These are phyloP conservation scores for Aureobasidium pullulans DNA, from an alignment of 2,329 filamentous ascomycete species.

Conservation along the genomic window DNA sequence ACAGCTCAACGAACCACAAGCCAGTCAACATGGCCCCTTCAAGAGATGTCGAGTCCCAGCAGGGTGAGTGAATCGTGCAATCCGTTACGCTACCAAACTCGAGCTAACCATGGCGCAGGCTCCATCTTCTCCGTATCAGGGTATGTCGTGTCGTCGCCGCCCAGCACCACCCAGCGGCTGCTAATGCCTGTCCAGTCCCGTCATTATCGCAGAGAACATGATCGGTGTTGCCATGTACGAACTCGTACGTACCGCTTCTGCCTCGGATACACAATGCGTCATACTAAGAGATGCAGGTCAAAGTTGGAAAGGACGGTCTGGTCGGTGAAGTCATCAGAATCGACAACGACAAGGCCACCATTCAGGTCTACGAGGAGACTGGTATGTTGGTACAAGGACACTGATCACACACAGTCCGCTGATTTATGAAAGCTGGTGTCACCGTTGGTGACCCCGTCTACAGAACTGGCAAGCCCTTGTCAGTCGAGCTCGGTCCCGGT, in stretches of 20 bases:
- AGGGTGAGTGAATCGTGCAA: background rate
- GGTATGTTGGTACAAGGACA: slow-evolving; percentile 46
- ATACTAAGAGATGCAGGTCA: slow-evolving; percentile 52
- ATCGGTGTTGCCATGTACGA: slow-evolving; percentile 99
- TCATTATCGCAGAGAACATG: slow-evolving; percentile 97
- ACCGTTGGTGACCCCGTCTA: slow-evolving; percentile 89
- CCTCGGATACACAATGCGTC: background rate
- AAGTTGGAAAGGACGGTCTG: slow-evolving; percentile 83
- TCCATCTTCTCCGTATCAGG: slow-evolving; percentile 65
- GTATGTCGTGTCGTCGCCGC: slow-evolving; percentile 30
- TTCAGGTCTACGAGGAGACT: slow-evolving; percentile 99
- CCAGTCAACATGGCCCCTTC: slow-evolving; percentile 1
- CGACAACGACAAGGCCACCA: slow-evolving; percentile 88
- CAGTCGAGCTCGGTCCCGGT: slow-evolving; percentile 93
- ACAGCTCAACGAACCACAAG: slow-evolving; percentile 10
- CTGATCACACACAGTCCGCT: background rate
- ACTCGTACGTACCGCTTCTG: slow-evolving; percentile 54
- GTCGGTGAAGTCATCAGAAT: slow-evolving; percentile 98
- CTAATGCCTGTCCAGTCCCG: slow-evolving; percentile 50
- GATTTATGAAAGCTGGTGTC: slow-evolving; percentile 64
- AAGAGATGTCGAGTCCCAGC: slow-evolving; percentile 10
- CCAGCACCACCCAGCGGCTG: slow-evolving; percentile 15
- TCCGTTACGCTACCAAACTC: background rate
- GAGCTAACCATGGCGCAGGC: slow-evolving; percentile 36
- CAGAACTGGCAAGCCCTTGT: slow-evolving; percentile 89